Percentiles rank a stretch among this genome's conserved stretches.
Conservation (phyloP, 177 flowering plant species). For the Vitis hybrid region DNA sequence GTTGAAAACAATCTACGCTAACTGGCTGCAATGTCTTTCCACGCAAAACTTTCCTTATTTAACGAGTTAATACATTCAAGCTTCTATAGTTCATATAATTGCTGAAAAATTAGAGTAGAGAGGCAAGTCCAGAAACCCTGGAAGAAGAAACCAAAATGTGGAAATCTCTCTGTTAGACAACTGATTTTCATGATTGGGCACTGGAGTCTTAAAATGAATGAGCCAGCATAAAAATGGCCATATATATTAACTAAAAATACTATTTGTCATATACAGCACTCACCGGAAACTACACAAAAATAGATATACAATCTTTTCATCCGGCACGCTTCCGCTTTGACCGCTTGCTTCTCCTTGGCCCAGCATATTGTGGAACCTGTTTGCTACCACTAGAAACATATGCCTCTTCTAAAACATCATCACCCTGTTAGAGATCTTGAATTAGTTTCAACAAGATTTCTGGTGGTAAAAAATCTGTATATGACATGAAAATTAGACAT, state of each 20-base stretch:
- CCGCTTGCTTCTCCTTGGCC: conserved; percentile 81
- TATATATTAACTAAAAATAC: conserved; percentile 29
- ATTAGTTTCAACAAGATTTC: conserved; percentile 13
- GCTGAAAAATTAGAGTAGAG: no score
- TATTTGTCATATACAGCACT: conserved; percentile 43
- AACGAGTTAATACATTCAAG: no score
- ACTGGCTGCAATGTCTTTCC: no score
- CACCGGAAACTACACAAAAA: conserved; percentile 46
- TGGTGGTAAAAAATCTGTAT: neutral
- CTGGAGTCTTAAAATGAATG: conserved; percentile 12
- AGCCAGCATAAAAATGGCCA: conserved; percentile 49
- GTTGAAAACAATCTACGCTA: no score
- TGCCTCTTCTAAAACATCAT: conserved; percentile 58
- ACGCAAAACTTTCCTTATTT: no score
- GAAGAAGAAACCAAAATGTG: no score
- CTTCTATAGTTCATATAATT: no score
- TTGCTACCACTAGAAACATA: conserved; percentile 58
- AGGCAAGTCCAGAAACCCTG: no score
- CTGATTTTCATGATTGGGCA: neutral
- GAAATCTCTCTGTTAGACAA: neutral
- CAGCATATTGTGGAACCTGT: conserved; percentile 50
- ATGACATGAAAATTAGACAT: neutral
- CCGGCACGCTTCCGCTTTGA: conserved; percentile 87
- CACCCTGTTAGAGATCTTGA: conserved; percentile 40
- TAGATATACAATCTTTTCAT: conserved; percentile 31